These are phyloP conservation scores for Penicillium sp. DNA, from an alignment of 2,329 filamentous ascomycete species.

Conservation along the genomic window DNA sequence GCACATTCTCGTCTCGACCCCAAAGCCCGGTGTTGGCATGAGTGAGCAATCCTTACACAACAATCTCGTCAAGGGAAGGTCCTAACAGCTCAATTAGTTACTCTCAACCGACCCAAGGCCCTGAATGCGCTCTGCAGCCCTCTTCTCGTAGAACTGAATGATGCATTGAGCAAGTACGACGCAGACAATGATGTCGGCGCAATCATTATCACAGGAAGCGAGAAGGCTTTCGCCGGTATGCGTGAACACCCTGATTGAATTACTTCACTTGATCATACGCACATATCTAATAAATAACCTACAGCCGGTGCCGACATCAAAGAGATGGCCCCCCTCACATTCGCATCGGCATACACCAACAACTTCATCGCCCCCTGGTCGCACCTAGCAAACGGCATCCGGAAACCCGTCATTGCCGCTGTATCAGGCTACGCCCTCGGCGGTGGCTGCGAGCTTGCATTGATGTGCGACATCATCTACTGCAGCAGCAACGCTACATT, in stretches of 20 bases:
- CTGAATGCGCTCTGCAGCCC: constrained; percentile 92
- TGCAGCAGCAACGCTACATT: constrained; percentile 84
- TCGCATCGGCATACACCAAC: constrained; percentile 79
- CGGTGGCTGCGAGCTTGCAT: constrained; percentile 91
- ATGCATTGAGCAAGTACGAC: constrained; percentile 71
- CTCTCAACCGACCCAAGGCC: constrained; percentile 89
- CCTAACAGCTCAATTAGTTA: constrained; percentile 53
- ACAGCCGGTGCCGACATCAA: constrained; percentile 93
- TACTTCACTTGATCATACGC: not conserved
- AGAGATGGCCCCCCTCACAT: constrained; percentile 93
- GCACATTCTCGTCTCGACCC: constrained; percentile 76
- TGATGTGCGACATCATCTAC: constrained; percentile 97
- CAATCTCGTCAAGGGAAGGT: not conserved
- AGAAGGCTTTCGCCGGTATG: constrained; percentile 77
- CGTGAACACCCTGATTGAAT: not conserved
- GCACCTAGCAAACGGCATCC: constrained; percentile 75
- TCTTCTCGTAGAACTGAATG: constrained; percentile 85
- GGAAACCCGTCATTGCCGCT: constrained; percentile 91
- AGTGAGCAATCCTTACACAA: constrained; percentile 55
- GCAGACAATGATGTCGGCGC: constrained; percentile 67
- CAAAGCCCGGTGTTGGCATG: constrained; percentile 85
- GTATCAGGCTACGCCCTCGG: constrained; percentile 94
- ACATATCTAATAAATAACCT: not conserved
- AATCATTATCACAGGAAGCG: constrained; percentile 83
- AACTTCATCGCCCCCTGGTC: constrained; percentile 98